These are phyloP conservation scores for Kluyveromyces starmeri DNA, from an alignment of 805 yeast species.

Conservation along the genomic window DNA sequence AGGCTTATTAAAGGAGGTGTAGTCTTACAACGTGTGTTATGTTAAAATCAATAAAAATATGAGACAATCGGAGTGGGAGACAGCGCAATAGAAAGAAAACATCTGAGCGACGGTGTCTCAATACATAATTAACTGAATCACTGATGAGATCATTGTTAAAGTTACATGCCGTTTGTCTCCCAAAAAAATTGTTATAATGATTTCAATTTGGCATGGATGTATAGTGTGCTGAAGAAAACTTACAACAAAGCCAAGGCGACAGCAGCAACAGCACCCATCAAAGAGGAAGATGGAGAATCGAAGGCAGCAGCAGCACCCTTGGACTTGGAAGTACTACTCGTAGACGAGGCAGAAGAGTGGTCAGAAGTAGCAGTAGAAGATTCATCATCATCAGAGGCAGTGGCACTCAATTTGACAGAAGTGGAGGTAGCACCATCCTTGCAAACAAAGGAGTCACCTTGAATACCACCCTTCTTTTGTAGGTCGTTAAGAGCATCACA, in stretches of 20 bases:
- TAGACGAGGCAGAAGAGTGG: constrained; percentile 21
- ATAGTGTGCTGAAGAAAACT: too few species aligned
- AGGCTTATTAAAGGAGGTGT: too few species aligned
- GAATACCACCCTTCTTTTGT: constrained; percentile 72
- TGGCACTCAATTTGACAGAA: constrained; percentile 31
- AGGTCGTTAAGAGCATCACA: constrained; percentile 68
- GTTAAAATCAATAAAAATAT: too few species aligned
- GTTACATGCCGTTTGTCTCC: too few species aligned
- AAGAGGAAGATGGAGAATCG: constrained; percentile 31
- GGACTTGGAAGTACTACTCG: constrained; percentile 12
- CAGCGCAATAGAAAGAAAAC: too few species aligned
- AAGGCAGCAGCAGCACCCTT: constrained; percentile 25
- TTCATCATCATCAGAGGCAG: constrained; percentile 24
- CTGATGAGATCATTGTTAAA: too few species aligned
- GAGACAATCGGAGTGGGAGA: too few species aligned
- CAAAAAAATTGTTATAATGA: too few species aligned
- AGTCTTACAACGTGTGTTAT: too few species aligned
- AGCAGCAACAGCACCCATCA: constrained; percentile 43
- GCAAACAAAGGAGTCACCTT: constrained; percentile 82
- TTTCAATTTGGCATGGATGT: too few species aligned
- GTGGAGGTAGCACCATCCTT: constrained; percentile 50
- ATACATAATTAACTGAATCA: too few species aligned
- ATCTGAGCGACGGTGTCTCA: too few species aligned
- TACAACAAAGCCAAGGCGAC: constrained; percentile 44
- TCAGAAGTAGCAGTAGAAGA: constrained; percentile 28